Base-by-base conservation (phyloP, 139 green algal genomes). In the Haematococcus sp. region DNA sequence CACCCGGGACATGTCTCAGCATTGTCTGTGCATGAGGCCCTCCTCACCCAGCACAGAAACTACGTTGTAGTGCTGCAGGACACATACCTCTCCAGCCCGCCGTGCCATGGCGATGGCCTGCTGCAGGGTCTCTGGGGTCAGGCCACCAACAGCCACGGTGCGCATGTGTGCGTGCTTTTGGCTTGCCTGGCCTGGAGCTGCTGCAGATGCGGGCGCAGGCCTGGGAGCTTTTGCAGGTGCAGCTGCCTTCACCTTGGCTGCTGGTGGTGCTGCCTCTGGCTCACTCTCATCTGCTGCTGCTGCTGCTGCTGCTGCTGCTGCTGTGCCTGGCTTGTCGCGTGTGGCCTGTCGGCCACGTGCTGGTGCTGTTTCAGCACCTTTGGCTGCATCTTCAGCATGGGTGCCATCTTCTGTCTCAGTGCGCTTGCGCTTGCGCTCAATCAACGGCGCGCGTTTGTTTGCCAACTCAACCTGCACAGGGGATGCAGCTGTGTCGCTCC, bases 81-180 rank as follows among this genome's bases (percentile, higher is more conserved):
- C n/a, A 25, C 67, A 20, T 33, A 78, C 81, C 70, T 82, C 44
- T 43, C 82, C 86, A 43, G 64, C 81, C 17, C 63, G 63, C 2
- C 69, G 63, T 23, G 91, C 90, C 35, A 87, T 30, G 0, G 46
- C 34, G 31, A 89, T 16, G 0, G 84, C 89, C 25, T 71, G 68
- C 1, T 43, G 44, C 32, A 83, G 17, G 7, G 52, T 61, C 19
- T 76, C 75, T 0, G 74, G 54, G 3, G 78, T 81, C 43, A 96
- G 73, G 51, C 83, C 82, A 3, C 91, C 91, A 2, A 97, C 30
- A 0, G 91, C 93, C 4, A 98, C 83, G 1, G 93, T 85, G 2
- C 89, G 82, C 28, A 94, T 68, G 40, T 89, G 78, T 40, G 69
- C 59, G 75, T 97, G 91, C 85, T 96, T 94, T 11, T 76, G 69